phyloP scores from a whole-genome alignment of 2,329 filamentous ascomycete genomes.

The Aspergillus transmontanensis region DNA sequence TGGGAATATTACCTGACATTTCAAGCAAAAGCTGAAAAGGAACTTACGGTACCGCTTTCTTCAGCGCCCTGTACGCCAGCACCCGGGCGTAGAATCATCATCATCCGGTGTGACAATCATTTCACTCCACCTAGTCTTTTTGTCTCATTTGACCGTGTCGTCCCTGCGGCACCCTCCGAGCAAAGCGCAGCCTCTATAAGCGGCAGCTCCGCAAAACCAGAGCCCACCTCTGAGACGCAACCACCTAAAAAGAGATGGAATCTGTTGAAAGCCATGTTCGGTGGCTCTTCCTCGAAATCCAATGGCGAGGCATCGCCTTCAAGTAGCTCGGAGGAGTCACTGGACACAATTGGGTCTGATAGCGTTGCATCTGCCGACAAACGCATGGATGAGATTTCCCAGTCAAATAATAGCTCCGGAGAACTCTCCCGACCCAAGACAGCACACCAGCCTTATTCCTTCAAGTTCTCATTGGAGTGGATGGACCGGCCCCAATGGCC shows the following conservation, averaged over 20 bases:
- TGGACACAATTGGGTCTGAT: conserved; percentile 33
- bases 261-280: conserved; percentile 53
- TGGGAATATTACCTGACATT: conserved; percentile 82
- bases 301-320: conserved; percentile 45
- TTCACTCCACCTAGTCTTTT: conserved; percentile 56
- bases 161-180: conserved; percentile 41
- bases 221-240: conserved; percentile 24
- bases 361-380: conserved; percentile 25
- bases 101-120: conserved; percentile 77
- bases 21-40: conserved; percentile 65
- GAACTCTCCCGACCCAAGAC: conserved; percentile 37
- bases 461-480: conserved; percentile 71
- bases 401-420: conserved; percentile 23
- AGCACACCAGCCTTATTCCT: conserved; percentile 60
- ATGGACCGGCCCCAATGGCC: conserved; percentile 56
- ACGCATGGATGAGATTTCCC: conserved; percentile 31
- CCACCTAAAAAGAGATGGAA: conserved; percentile 51
- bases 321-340: conserved; percentile 39
- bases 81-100: conserved; percentile 82
- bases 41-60: conserved; percentile 63
- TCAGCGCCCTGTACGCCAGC: conserved; percentile 83
- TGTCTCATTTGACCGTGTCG: conserved; percentile 65
- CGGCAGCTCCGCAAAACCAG: conserved; percentile 34
- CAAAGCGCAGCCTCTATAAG: conserved; percentile 38
- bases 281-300: conserved; percentile 47